Evolutionary conservation across 2,329 filamentous ascomycete genomes (phyloP).

Genomic region (Hypoxylon sp.): DNA sequence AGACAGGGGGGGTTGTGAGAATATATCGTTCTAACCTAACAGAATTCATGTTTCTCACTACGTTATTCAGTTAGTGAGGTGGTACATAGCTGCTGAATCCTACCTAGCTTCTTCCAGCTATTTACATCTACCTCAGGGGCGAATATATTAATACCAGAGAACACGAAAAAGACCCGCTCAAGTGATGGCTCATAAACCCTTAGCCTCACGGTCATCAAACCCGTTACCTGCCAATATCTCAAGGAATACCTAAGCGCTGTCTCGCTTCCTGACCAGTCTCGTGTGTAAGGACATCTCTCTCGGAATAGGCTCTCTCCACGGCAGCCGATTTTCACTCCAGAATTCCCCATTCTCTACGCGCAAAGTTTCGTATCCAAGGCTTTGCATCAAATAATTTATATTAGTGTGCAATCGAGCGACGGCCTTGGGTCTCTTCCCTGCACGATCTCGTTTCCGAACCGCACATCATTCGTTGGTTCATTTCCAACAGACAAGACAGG

Average conservation of each 20-base stretch:
- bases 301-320: conserved; percentile 35
- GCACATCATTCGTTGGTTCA: conserved; percentile 43
- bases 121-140: conserved; percentile 15
- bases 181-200: conserved; percentile 23
- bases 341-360: conserved; percentile 32
- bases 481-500: conserved; percentile 39
- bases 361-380: conserved; percentile 44
- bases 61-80: background rate
- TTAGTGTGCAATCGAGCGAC: conserved; percentile 40
- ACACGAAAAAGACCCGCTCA: conserved; percentile 18
- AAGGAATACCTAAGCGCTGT: conserved; percentile 29
- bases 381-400: conserved; percentile 40
- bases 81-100: background rate
- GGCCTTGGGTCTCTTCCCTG: conserved; percentile 38
- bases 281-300: conserved; percentile 23
- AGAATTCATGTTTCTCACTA: background rate
- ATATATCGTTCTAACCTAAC: conserved; percentile 18
- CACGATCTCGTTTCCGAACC: conserved; percentile 42
- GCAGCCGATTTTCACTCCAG: conserved; percentile 15
- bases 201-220: conserved; percentile 24
- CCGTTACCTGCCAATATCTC: conserved; percentile 30
- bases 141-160: conserved; percentile 10
- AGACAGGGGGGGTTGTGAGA: conserved; percentile 13
- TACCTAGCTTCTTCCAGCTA: background rate
- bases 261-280: conserved; percentile 14